These are phyloP conservation scores for Fragosphaeria purpurea DNA, from an alignment of 2,329 filamentous ascomycete species.

Conservation along the genomic window DNA sequence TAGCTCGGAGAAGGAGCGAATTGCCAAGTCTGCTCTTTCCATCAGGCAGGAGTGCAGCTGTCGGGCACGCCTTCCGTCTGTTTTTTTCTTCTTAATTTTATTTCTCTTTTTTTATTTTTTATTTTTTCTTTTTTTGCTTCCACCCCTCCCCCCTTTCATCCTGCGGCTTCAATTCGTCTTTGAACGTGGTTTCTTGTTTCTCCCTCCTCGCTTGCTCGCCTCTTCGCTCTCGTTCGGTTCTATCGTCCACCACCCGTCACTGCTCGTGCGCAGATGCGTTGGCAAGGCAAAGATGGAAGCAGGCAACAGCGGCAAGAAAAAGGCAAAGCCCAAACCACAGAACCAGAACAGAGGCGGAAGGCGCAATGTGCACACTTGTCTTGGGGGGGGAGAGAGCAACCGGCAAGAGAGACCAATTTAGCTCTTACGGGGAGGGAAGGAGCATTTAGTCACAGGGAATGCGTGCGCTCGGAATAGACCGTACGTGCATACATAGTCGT, in stretches of 20 bases:
- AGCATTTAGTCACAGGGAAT: no score
- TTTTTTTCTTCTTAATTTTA: not conserved
- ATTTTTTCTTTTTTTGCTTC: not conserved
- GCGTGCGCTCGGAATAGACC: no score
- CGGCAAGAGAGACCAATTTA: no score
- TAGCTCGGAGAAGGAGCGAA: slow-evolving; percentile 1
- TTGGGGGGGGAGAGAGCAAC: no score
- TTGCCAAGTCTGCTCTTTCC: slow-evolving; percentile 6
- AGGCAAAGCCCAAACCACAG: not conserved
- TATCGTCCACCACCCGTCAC: no score
- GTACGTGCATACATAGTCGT: no score
- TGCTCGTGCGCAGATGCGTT: slow-evolving; percentile 12
- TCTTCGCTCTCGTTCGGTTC: not conserved
- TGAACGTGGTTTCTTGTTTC: not conserved
- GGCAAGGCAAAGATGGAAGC: slow-evolving; percentile 7
- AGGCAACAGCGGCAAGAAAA: not conserved
- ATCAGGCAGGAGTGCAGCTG: slow-evolving; percentile 39
- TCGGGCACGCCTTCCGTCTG: slow-evolving; percentile 26
- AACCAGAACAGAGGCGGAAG: no score
- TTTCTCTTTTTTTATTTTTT: not conserved
- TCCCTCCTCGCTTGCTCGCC: not conserved
- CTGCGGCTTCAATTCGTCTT: slow-evolving; percentile 4
- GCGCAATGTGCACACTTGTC: no score
- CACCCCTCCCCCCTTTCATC: not conserved
- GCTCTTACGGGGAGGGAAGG: no score